Percentiles rank a stretch among this genome's conserved stretches.
These are phyloP conservation scores for Xerophyta viscosa DNA, from an alignment of 106 monocot species.

Conservation along the genomic window DNA sequence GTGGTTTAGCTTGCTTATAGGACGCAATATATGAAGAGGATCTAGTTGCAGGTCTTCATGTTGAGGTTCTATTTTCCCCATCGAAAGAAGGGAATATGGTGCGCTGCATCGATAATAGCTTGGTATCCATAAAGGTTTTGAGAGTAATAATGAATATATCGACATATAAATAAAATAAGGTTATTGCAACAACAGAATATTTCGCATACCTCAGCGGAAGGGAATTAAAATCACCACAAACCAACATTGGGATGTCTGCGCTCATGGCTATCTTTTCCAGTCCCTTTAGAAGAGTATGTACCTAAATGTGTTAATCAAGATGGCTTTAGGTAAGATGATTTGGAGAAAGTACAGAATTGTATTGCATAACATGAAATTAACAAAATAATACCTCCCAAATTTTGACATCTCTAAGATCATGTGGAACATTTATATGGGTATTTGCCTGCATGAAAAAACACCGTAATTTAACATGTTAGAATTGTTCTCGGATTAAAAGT, in stretches of 20 bases:
- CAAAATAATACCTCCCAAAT: conserved; percentile 80
- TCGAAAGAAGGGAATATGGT: conserved; percentile 79
- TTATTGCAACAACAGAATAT: neutral
- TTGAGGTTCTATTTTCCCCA: conserved; percentile 66
- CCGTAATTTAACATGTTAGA: no score
- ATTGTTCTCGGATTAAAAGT: no score
- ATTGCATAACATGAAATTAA: no score
- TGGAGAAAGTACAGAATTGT: neutral
- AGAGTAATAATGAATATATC: neutral
- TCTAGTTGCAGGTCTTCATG: conserved; percentile 86
- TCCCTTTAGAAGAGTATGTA: conserved; percentile 88
- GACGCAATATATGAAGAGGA: conserved; percentile 73
- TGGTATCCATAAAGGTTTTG: no score
- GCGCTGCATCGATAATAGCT: conserved; percentile 36
- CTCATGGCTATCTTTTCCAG: conserved; percentile 92
- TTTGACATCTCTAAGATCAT: conserved; percentile 62
- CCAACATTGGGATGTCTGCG: conserved; percentile 97
- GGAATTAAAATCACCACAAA: conserved; percentile 98
- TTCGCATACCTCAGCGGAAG: conserved; percentile 64
- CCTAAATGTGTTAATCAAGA: conserved; percentile 23
- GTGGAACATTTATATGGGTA: conserved; percentile 32
- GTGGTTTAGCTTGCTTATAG: conserved; percentile 63
- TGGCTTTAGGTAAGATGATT: neutral
- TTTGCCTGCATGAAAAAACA: conserved; percentile 36
- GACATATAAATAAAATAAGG: neutral